phyloP scores from a whole-genome alignment of 2,329 filamentous ascomycete genomes.

The Xylariales sp. region DNA sequence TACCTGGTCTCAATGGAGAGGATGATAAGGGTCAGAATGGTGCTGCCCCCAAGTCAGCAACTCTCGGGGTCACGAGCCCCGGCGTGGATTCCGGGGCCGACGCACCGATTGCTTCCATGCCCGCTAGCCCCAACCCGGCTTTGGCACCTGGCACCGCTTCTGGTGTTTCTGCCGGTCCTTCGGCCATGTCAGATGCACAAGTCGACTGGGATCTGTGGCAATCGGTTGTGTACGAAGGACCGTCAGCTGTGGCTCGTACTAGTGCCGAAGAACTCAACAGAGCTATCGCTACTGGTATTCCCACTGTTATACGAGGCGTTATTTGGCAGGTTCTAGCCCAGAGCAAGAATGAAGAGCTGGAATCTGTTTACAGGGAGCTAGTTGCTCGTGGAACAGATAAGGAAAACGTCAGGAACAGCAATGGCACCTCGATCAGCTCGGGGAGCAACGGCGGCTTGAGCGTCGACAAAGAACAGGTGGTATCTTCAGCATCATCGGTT shows the following conservation, averaged over 20 bases:
- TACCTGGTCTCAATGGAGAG: constrained; percentile 41
- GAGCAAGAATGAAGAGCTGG: constrained; percentile 88
- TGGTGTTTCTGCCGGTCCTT: constrained; percentile 72
- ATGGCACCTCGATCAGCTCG: constrained; percentile 46
- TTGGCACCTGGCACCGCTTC: constrained; percentile 83
- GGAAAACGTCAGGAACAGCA: constrained; percentile 61
- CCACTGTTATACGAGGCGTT: constrained; percentile 91
- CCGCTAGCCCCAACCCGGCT: constrained; percentile 61
- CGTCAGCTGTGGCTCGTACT: constrained; percentile 79
- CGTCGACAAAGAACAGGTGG: constrained; percentile 60
- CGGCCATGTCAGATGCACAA: constrained; percentile 63
- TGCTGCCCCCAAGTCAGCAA: constrained; percentile 12
- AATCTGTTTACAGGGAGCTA: constrained; percentile 80
- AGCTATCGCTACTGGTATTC: constrained; percentile 90
- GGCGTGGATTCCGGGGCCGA: constrained; percentile 19
- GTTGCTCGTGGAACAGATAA: constrained; percentile 76
- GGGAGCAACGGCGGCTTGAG: constrained; percentile 50
- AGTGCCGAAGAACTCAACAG: constrained; percentile 86
- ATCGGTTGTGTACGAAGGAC: constrained; percentile 89
- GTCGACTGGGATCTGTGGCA: constrained; percentile 99
- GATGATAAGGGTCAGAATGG: constrained; percentile 40
- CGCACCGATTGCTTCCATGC: constrained; percentile 42
- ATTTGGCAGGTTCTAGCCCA: constrained; percentile 97
- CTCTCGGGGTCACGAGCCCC: constrained; percentile 18
- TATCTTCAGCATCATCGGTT: constrained; percentile 80